Evolutionary conservation across 371 early-diverging fungal species (phyloP), one percentile per base, ranked within the genome.

Genomic region (Dichotomocladium elegans): DNA sequence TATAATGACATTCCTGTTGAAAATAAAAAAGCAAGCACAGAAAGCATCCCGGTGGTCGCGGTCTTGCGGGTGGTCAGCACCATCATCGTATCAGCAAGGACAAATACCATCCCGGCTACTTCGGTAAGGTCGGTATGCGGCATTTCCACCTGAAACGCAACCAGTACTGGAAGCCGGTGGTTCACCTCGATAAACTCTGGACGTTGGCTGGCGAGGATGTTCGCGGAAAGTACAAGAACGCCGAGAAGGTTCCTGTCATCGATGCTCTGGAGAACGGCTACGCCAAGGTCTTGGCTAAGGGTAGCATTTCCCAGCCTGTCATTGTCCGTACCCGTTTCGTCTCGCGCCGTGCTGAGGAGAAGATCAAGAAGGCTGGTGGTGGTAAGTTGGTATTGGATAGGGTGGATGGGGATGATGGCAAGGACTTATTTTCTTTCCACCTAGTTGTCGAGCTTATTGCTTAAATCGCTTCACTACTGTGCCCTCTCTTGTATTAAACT

Each of bases 51-150:
- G 98, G 99, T 77, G 99, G 99, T 90, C 90, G 99, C 77, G 99
- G 99, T 94, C 84, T 94, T 73, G 98, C 99, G 81, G 99, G 99
- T 92, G 99, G 99, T 86, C 88, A 92, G 78, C 97, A 96, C 82
- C 99, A 99, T 80, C 98, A 98, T 90, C 91, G 98, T 66, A 99
- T 95, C 83, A 94, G 95, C 87, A 95, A 99, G 91, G 96, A 98
- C 83, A 97, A 92, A 90, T 99, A 94, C 92, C 99, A 99, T 85
- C 99, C 99, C 63, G 99, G 99, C 79, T 98, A 96, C 93, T 99
- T 98, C 72, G 99, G 99, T 82, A 99, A 99, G 86, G 95, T 97
- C 80, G 99, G 99, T 91, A 96, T 96, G 97, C 94, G 98, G 60
- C 85, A 93, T 78, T 98, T 94, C 92, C 97, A 97, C 91, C 80